Evolutionary conservation across 768 basidiomycete species (phyloP).

Genomic region (Ramaria rubella): DNA sequence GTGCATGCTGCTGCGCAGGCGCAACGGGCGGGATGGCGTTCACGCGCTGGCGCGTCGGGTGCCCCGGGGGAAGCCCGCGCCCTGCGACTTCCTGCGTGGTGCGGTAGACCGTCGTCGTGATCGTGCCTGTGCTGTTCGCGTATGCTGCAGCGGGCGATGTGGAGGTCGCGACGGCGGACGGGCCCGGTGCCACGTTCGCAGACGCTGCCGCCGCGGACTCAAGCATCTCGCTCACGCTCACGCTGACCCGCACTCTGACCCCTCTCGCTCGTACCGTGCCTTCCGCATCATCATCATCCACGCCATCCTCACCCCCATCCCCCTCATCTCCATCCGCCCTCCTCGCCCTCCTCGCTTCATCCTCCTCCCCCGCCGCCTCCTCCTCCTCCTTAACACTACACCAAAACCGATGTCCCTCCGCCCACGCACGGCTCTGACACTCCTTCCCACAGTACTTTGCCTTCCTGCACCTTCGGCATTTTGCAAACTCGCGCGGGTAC

Average conservation of each 20-base stretch:
- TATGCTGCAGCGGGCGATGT: not conserved
- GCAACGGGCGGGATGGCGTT: not conserved
- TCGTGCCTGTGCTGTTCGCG: not conserved
- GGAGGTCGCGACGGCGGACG: no score
- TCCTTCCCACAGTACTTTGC: conserved; percentile 99
- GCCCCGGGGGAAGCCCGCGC: not conserved
- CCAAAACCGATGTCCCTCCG: conserved; percentile 94
- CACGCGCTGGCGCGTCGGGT: not conserved
- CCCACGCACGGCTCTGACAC: conserved; percentile 95
- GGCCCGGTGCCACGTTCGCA: no score
- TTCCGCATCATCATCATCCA: not conserved
- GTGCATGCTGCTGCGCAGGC: not conserved
- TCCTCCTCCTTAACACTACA: conserved; percentile 62
- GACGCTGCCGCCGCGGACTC: no score
- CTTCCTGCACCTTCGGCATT: conserved; percentile 91
- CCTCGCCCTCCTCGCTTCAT: not conserved
- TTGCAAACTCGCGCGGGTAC: conserved; percentile 91
- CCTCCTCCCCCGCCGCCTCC: not conserved
- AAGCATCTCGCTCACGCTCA: not conserved
- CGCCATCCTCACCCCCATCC: not conserved
- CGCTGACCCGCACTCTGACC: not conserved
- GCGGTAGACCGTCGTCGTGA: not conserved
- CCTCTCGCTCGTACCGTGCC: not conserved
- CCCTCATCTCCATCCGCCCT: not conserved
- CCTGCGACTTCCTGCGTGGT: not conserved